Evolutionary conservation across 805 yeast species (phyloP).

Genomic region (Candida maesae): DNA sequence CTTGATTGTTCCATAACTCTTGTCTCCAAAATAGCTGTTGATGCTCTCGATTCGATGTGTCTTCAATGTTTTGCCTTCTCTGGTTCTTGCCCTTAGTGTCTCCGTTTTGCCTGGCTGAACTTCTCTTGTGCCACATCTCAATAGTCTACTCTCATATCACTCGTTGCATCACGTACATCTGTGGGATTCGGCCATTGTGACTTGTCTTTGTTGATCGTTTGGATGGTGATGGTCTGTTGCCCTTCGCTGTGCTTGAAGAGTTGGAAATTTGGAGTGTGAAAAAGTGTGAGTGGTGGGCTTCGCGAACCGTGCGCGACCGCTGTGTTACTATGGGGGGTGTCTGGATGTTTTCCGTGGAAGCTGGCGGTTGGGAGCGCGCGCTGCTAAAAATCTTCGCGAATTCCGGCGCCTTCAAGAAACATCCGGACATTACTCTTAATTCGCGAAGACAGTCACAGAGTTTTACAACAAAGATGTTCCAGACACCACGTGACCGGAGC

Average conservation of each 20-base stretch:
- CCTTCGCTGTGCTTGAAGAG: conserved; percentile 11
- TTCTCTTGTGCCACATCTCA: neutral
- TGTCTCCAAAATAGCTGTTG: too few relatives aligned
- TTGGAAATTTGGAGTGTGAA: conserved; percentile 16
- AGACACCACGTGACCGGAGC: neutral
- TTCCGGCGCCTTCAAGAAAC: too few relatives aligned
- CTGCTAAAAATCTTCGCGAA: too few relatives aligned
- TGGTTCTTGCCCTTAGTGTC: too few relatives aligned
- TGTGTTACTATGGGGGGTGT: too few relatives aligned
- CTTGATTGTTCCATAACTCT: too few relatives aligned
- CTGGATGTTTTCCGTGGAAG: too few relatives aligned
- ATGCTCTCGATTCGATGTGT: too few relatives aligned
- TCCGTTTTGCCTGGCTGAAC: too few relatives aligned
- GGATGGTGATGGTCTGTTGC: neutral
- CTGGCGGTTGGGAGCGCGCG: too few relatives aligned
- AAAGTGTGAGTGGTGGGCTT: conserved; percentile 16
- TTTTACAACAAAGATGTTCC: too few relatives aligned
- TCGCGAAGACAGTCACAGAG: neutral
- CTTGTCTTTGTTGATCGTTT: conserved; percentile 17
- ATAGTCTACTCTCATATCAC: neutral
- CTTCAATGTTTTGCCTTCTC: too few relatives aligned
- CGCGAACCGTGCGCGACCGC: conserved; percentile 8
- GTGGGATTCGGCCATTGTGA: conserved; percentile 89
- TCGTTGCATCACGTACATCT: conserved; percentile 75
- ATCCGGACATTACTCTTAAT: conserved; percentile 1